Base-by-base conservation (phyloP, 257 asterid genomes). In the Nicotiana knightiana region DNA sequence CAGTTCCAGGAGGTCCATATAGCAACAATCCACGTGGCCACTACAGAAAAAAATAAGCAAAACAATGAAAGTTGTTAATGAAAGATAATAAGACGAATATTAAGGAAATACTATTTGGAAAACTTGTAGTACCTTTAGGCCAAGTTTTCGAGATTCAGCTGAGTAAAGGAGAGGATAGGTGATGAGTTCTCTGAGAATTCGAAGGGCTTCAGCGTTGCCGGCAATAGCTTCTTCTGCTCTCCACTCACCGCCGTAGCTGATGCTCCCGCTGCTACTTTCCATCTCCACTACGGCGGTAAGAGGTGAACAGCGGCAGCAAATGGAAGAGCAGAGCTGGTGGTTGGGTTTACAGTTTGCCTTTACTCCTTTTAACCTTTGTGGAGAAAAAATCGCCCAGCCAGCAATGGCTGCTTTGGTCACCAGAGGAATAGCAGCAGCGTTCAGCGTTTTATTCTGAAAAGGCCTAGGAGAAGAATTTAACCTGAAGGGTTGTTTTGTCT, bases 1-100 rank as follows among this genome's bases (percentile, higher is more conserved):
- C 99, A 18, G 99, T 94, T 77, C 99, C 99, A 0, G 98, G 94
- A 55, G 99, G 99, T 35, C 99, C 98, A 67, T 94, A 93, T 12
- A 96, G 97, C 88, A 96, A 88, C 91, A 95, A 91, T 59, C 98
- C 98, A 24, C 93, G 91, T 65, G 96, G 97, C 97, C 97, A 95
- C 99, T 93, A 62, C 43, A 73, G 11, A 62, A 78, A 63, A 43
- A 39, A 79, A 17, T 8, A 18, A n/a, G 18, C 59, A 54, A 46
- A 79, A 12, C 12, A 51, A 30, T 35, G 32, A 43, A 66, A 51
- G 4, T 39, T 58, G 43, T 81, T 6, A 26, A 59, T 37, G 3
- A 80, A 12, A 77, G 43, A 57, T 67, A 6, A 51, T n/a, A 81
- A 26, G 1, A 11, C 48, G 39, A 10, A 33, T 18, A 46, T 18